Percentiles rank a stretch among this genome's conserved stretches.
phyloP scores from a whole-genome alignment of 2,329 filamentous ascomycete species.

The Microascus cirrosus region DNA sequence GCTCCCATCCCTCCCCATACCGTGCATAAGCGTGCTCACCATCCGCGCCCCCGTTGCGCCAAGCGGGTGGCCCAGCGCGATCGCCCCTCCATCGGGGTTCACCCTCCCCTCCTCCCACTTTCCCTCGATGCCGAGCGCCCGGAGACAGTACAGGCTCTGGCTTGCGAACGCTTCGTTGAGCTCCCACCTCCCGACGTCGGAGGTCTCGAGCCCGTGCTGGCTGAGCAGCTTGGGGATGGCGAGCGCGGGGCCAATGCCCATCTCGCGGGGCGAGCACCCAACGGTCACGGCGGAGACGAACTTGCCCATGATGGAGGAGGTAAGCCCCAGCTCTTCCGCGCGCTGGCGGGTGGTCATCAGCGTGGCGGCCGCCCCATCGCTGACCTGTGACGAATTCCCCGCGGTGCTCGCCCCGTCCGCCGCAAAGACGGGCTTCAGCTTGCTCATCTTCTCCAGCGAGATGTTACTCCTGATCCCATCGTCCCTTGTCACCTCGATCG shows the following conservation, averaged over 20 bases:
- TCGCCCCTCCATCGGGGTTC: slow-evolving; percentile 87
- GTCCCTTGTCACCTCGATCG: slow-evolving; percentile 61
- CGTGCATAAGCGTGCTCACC: slow-evolving; percentile 59
- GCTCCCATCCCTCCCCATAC: slow-evolving; percentile 55
- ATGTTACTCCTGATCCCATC: slow-evolving; percentile 69
- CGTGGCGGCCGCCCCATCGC: slow-evolving; percentile 75
- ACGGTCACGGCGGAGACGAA: slow-evolving; percentile 68
- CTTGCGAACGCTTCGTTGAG: slow-evolving; percentile 77
- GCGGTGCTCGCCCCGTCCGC: slow-evolving; percentile 67
- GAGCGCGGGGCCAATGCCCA: slow-evolving; percentile 82
- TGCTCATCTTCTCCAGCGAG: slow-evolving; percentile 58
- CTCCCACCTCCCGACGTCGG: slow-evolving; percentile 79
- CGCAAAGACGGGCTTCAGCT: slow-evolving; percentile 79
- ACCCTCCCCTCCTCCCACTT: slow-evolving; percentile 56
- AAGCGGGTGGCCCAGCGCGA: slow-evolving; percentile 85
- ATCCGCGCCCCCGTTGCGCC: slow-evolving; percentile 81
- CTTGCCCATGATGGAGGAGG: slow-evolving; percentile 62
- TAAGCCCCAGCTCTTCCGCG: slow-evolving; percentile 61
- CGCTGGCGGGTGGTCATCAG: slow-evolving; percentile 78
- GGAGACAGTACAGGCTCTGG: slow-evolving; percentile 58
- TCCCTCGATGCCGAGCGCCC: slow-evolving; percentile 55
- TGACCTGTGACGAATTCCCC: slow-evolving; percentile 78
- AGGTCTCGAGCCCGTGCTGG: slow-evolving; percentile 51
- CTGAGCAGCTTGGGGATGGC: slow-evolving; percentile 75
- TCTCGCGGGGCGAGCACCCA: slow-evolving; percentile 80